A percentile compares a stretch with the other conserved stretches of the same genome.
These are phyloP conservation scores for Kalmanozyma brasiliensis DNA, from an alignment of 1,284 basidiomycete genomes.

Conservation along the genomic window DNA sequence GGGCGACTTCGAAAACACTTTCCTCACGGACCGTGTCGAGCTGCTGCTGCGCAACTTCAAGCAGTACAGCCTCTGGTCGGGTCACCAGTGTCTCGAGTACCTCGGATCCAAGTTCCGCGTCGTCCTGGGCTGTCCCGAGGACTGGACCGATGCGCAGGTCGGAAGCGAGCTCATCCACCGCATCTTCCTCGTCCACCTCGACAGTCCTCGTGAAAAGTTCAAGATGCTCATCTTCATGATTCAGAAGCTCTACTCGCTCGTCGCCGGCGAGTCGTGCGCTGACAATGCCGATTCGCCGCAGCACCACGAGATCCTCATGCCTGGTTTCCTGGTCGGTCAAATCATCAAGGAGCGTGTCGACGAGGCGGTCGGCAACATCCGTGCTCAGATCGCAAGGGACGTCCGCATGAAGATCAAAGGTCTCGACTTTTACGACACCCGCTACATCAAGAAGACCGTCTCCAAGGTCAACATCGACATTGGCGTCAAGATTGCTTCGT, in stretches of 20 bases:
- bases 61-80: constrained; percentile 83
- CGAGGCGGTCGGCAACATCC: constrained; percentile 83
- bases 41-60: constrained; percentile 93
- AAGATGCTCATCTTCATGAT: constrained; percentile 98
- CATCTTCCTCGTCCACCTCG: constrained; percentile 89
- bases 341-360: constrained; percentile 98
- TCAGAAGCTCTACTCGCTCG: constrained; percentile 91
- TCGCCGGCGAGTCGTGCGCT: constrained; percentile 87
- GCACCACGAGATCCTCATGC: constrained; percentile 96
- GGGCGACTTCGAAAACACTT: constrained; percentile 96
- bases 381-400: constrained; percentile 79
- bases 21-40: constrained; percentile 96
- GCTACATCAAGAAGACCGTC: constrained; percentile 83
- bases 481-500: constrained; percentile 88
- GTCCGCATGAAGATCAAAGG: constrained; percentile 76
- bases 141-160: constrained; percentile 86
- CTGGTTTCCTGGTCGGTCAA: constrained; percentile 92
- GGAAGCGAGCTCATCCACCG: constrained; percentile 87
- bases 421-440: constrained; percentile 86
- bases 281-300: constrained; percentile 99
- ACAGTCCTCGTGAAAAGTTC: constrained; percentile 92
- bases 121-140: constrained; percentile 89
- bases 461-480: constrained; percentile 89
- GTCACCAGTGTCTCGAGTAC: constrained; percentile 93
- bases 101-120: constrained; percentile 98